These are phyloP conservation scores for Penicillium paneum DNA, from an alignment of 2,329 filamentous ascomycete species.

Conservation along the genomic window DNA sequence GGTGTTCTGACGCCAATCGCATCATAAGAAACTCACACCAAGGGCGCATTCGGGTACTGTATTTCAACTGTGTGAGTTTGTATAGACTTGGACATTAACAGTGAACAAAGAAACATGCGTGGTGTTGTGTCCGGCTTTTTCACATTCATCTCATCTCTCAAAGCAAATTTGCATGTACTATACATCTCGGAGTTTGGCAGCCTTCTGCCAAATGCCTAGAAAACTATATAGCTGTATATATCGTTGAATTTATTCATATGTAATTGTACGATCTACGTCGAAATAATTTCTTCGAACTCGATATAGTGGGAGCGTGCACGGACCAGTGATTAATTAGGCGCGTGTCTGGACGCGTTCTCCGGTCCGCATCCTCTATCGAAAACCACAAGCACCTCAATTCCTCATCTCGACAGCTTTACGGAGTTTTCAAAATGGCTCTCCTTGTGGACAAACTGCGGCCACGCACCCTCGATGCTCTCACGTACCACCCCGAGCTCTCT, in stretches of 20 bases:
- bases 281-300: background rate
- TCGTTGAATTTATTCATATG: background rate
- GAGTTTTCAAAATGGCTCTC: slow-evolving; percentile 53
- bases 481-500: slow-evolving; percentile 86
- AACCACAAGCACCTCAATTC: background rate
- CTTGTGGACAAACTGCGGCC: slow-evolving; percentile 63
- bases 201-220: slow-evolving; percentile 2
- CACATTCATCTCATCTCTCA: slow-evolving; percentile 17
- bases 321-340: slow-evolving; percentile 39
- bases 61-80: background rate
- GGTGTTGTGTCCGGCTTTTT: background rate
- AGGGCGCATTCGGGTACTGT: background rate
- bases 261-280: background rate
- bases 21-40: slow-evolving; percentile 14
- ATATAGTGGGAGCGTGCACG: slow-evolving; percentile 25
- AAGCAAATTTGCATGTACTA: slow-evolving; percentile 20
- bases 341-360: slow-evolving; percentile 38
- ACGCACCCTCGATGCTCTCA: slow-evolving; percentile 56
- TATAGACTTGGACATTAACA: background rate
- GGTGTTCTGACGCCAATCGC: slow-evolving; percentile 63
- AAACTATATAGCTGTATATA: slow-evolving; percentile 4
- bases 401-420: background rate
- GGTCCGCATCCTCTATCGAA: slow-evolving; percentile 16
- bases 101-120: background rate
- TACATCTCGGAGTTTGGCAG: slow-evolving; percentile 8